A percentile compares a stretch with the other conserved stretches of the same genome.
phyloP scores from a whole-genome alignment of 129 eudicot genomes.

The Oenanthe sinensis region DNA sequence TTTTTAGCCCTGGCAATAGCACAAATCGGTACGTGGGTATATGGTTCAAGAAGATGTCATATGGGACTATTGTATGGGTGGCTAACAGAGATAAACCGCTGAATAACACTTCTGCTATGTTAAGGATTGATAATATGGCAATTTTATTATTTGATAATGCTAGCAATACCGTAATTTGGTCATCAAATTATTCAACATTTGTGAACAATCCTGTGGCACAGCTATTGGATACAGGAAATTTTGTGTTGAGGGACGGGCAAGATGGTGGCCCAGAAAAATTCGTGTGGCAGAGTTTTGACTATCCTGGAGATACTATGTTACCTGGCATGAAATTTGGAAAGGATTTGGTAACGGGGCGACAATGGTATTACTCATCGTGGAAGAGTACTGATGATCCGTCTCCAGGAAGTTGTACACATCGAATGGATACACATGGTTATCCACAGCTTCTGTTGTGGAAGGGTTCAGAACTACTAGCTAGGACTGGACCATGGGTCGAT shows the following conservation, averaged over 20 bases:
- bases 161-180: not conserved
- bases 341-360: not conserved
- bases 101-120: not conserved
- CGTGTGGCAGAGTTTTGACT: conserved; percentile 22
- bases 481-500: conserved; percentile 5
- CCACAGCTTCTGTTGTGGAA: not conserved
- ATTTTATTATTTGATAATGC: not conserved
- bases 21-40: conserved; percentile 8
- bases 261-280: not conserved
- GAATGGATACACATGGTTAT: conserved; percentile 1
- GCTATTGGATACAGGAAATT: conserved; percentile 19
- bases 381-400: conserved; percentile 9
- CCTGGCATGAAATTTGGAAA: conserved; percentile 6
- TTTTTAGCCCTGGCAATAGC: conserved; percentile 13
- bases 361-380: conserved; percentile 2
- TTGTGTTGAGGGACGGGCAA: not conserved
- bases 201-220: conserved; percentile 4
- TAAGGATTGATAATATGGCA: not conserved
- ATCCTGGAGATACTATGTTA: conserved; percentile 9
- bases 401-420: not conserved
- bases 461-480: not conserved
- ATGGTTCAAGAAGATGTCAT: conserved; percentile 11
- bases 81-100: conserved; percentile 10
- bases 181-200: not conserved
- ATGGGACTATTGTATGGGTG: conserved; percentile 14